Evolutionary conservation across 2,329 filamentous ascomycete genomes (phyloP).

Genomic region (Pseudogymnoascus sp.): DNA sequence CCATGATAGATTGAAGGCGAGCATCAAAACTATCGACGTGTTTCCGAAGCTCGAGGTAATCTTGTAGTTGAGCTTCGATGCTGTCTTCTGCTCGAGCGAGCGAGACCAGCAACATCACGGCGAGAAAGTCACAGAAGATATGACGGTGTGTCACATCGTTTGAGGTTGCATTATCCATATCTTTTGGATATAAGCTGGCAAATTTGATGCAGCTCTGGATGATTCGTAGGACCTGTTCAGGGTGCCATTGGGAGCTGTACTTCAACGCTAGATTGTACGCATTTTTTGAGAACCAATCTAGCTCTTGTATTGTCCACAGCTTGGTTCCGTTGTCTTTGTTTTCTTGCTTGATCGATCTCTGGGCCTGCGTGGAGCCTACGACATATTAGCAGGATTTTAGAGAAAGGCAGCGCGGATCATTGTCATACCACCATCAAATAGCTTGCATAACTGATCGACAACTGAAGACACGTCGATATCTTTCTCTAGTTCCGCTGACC

Average conservation of each 20-base stretch:
- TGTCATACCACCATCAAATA: conserved; percentile 41
- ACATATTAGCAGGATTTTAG: conserved; percentile 8
- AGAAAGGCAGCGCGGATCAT: background rate
- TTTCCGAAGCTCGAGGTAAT: conserved; percentile 52
- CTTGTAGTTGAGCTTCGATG: conserved; percentile 42
- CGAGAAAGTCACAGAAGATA: conserved; percentile 64
- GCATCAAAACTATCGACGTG: conserved; percentile 52
- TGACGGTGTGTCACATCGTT: conserved; percentile 48
- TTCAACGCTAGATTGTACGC: conserved; percentile 70
- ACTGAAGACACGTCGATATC: conserved; percentile 12
- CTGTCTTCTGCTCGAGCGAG: conserved; percentile 44
- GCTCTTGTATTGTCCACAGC: conserved; percentile 37
- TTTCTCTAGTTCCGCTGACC: conserved; percentile 20
- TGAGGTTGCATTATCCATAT: conserved; percentile 33
- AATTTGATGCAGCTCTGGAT: conserved; percentile 44
- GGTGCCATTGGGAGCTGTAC: conserved; percentile 45
- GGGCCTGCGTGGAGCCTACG: conserved; percentile 28
- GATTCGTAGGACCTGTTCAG: conserved; percentile 47
- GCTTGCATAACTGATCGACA: conserved; percentile 43
- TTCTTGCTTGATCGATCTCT: conserved; percentile 33
- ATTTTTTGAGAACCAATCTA: conserved; percentile 79
- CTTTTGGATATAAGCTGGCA: conserved; percentile 41
- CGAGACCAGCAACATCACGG: conserved; percentile 41
- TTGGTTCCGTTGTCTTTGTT: conserved; percentile 31
- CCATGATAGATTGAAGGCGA: conserved; percentile 32